Evolutionary conservation across 805 yeast species (phyloP).

Genomic region (Aciculoconidium aculeatum): DNA sequence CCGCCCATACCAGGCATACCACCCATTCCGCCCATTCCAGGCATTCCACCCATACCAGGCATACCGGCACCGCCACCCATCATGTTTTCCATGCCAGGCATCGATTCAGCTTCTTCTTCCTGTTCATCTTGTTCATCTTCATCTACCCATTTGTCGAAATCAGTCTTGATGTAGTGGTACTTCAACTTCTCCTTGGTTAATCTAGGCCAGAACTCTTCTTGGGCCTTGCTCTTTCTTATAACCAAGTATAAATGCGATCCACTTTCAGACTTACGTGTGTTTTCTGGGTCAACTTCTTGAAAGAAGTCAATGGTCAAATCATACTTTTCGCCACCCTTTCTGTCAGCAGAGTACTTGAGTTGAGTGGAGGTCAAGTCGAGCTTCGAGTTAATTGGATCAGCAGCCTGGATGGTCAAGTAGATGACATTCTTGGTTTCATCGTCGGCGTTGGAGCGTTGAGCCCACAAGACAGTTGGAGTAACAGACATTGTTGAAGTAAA

Average conservation of each 20-base stretch:
- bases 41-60: conserved; percentile 27
- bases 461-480: conserved; percentile 75
- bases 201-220: conserved; percentile 91
- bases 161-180: conserved; percentile 80
- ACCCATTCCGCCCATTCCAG: conserved; percentile 27
- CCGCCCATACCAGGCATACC: conserved; percentile 32
- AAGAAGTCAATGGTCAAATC: conserved; percentile 68
- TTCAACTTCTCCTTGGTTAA: conserved; percentile 81
- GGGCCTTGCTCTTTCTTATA: conserved; percentile 61
- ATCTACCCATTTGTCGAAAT: conserved; percentile 96
- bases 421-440: conserved; percentile 71
- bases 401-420: conserved; percentile 65
- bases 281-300: conserved; percentile 64
- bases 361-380: conserved; percentile 53
- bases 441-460: conserved; percentile 83
- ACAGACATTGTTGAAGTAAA: conserved; percentile 4
- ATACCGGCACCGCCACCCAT: conserved; percentile 16
- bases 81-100: conserved; percentile 27
- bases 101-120: conserved; percentile 39
- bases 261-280: conserved; percentile 48
- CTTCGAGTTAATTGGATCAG: conserved; percentile 60
- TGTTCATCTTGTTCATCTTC: conserved; percentile 92
- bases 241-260: conserved; percentile 62
- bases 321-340: conserved; percentile 45
- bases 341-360: conserved; percentile 46